Conservation (phyloP, 345 rosid species). For the Acer saccharum region DNA sequence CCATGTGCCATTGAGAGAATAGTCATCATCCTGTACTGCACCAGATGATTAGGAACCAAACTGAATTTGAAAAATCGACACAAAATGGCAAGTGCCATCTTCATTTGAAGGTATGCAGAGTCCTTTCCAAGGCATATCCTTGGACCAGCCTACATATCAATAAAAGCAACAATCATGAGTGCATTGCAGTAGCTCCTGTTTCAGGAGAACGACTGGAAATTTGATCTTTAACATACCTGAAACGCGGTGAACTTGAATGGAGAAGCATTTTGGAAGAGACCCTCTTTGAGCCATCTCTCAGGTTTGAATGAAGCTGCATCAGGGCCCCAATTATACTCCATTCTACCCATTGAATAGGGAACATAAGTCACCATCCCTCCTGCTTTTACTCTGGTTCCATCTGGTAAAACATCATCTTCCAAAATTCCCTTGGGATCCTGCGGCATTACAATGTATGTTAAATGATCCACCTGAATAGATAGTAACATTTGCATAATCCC, state of each 20-base stretch:
- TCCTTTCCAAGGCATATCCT: conserved; percentile 95
- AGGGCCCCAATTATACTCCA: conserved; percentile 93
- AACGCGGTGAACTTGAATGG: conserved; percentile 97
- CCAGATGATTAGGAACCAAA: conserved; percentile 75
- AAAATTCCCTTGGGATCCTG: conserved; percentile 88
- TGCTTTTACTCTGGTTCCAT: conserved; percentile 89
- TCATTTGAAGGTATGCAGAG: conserved; percentile 97
- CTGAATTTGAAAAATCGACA: conserved; percentile 76
- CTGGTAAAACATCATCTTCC: conserved; percentile 82
- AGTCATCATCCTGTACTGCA: conserved; percentile 94
- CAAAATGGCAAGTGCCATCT: conserved; percentile 81
- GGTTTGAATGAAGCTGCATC: conserved; percentile 84
- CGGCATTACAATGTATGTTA: conserved; percentile 5
- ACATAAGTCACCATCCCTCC: conserved; percentile 99
- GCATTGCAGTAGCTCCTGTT: not conserved
- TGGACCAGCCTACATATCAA: conserved; percentile 73
- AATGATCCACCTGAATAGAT: not conserved
- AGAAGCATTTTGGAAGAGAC: conserved; percentile 77
- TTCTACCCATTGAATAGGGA: conserved; percentile 97
- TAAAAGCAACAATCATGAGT: conserved; percentile 4
- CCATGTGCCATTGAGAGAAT: conserved; percentile 87
- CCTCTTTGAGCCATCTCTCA: conserved; percentile 94
- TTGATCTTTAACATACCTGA: conserved; percentile 51
- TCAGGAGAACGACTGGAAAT: not conserved
- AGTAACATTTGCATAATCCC: not conserved